Evolutionary conservation across 495 filamentous ascomycete genomes (phyloP), one percentile per base, ranked within the genome.

Genomic region (Aspergillus conjunctus): DNA sequence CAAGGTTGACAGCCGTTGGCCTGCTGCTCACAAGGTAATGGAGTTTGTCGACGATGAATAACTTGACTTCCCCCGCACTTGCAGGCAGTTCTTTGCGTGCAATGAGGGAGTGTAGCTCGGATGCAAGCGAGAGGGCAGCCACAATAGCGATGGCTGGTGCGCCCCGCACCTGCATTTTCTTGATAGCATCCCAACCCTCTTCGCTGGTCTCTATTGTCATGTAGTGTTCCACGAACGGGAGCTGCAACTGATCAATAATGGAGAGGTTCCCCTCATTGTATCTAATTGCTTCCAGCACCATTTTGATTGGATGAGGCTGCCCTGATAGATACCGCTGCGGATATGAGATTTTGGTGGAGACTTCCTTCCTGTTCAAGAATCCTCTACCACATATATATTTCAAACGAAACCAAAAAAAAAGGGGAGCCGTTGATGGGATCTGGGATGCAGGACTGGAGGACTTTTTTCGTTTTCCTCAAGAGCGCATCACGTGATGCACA

Each of bases 71-170:
- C 41, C 85, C 80, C 7, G 82, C 68, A 5, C 73, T 78, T 1
- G 79, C 37, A 5, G 75, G 65, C 32, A 75, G 41, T 31, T 72
- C 66, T 8, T 64, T 59, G 15, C 56, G 48, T n/a, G 54, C 52
- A 12, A 67, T 41, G 12, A 76, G 62, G 15, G 50, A 52, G 21
- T 69, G 59, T 20, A 79, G 63, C 48, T 80, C 77, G 12, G 94
- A 88, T 7, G 90, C 91, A 33, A 96, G 84, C 7, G 88, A 87
- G 37, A 98, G 84, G 7, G 91, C 91, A 22, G 95, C 94, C 15
- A 98, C 94, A 54, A 98, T 97, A 34, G 95, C 94, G 68, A 98
- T 98, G 43, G 95, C 94, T 18, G 94, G 94, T 12, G 94, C 94
- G 31, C 94, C 91, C 73, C 92, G 84, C 21, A 97, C 93, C 58